A percentile compares a stretch with the other conserved stretches of the same genome.
These are phyloP conservation scores for Geranomyces variabilis DNA, from an alignment of 192 early-diverging fungal genomes.

Conservation along the genomic window DNA sequence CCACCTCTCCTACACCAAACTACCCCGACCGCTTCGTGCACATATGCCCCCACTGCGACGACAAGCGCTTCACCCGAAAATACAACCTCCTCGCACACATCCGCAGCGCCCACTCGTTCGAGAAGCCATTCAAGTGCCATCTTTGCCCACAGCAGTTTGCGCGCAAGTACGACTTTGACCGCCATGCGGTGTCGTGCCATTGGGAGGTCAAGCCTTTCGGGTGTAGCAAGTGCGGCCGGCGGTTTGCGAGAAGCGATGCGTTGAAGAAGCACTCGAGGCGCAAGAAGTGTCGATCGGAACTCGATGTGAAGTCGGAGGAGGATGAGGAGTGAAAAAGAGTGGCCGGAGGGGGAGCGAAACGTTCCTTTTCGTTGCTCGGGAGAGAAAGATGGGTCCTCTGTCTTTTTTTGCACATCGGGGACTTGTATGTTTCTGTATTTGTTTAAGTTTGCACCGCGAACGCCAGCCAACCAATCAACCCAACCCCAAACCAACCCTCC, in stretches of 20 bases:
- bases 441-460: too few species aligned
- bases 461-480: too few species aligned
- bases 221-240: not conserved
- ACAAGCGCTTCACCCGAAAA: slow-evolving; percentile 55
- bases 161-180: slow-evolving; percentile 71
- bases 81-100: slow-evolving; percentile 64
- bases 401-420: too few species aligned
- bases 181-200: slow-evolving; percentile 45
- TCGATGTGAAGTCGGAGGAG: not conserved
- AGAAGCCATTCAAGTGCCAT: slow-evolving; percentile 59
- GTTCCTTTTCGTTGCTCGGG: too few species aligned
- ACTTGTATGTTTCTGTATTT: too few species aligned
- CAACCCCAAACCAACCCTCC: too few species aligned
- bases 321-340: too few species aligned
- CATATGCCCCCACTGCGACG: slow-evolving; percentile 41
- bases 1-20: too few species aligned
- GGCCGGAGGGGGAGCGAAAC: too few species aligned
- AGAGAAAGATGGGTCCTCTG: too few species aligned
- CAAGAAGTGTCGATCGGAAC: slow-evolving; percentile 2
- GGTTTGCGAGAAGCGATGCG: slow-evolving; percentile 29
- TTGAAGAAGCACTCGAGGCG: slow-evolving; percentile 17
- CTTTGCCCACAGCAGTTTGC: slow-evolving; percentile 63
- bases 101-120: slow-evolving; percentile 44
- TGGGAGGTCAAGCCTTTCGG: slow-evolving; percentile 9
- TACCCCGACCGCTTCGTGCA: not conserved